phyloP scores from a whole-genome alignment of 768 basidiomycete genomes.

The Lentinus tigrinus region DNA sequence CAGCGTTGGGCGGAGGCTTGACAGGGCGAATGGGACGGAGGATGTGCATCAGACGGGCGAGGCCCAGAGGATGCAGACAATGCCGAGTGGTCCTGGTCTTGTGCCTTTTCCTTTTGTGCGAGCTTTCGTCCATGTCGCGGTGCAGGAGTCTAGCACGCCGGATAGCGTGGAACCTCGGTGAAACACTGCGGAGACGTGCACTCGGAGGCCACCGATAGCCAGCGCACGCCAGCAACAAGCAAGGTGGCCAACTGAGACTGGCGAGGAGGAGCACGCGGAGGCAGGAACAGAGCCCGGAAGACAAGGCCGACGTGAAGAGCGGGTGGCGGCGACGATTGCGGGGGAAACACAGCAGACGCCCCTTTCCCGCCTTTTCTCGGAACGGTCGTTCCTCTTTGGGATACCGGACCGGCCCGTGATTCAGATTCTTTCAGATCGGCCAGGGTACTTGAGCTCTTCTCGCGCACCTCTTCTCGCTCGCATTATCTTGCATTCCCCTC shows the following conservation, averaged over 20 bases:
- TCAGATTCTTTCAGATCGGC: slow-evolving; percentile 10
- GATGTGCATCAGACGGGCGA: slow-evolving; percentile 6
- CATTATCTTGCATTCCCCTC: slow-evolving; percentile 1
- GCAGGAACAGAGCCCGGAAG: not conserved
- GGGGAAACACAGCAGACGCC: not conserved
- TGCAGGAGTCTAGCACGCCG: not conserved
- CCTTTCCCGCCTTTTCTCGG: slow-evolving; percentile 2
- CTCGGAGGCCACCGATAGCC: no score
- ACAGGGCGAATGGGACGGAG: not conserved
- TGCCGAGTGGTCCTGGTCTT: not conserved
- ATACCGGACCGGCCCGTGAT: slow-evolving; percentile 16
- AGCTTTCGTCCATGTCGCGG: slow-evolving; percentile 3
- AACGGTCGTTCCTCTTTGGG: slow-evolving; percentile 5
- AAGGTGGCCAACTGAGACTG: not conserved
- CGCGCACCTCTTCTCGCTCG: not conserved
- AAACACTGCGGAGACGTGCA: slow-evolving; percentile 8
- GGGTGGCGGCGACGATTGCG: not conserved
- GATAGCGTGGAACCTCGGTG: slow-evolving; percentile 1
- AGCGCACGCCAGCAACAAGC: no score
- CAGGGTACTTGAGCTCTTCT: slow-evolving; percentile 7
- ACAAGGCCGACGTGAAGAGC: not conserved
- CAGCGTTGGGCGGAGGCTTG: not conserved
- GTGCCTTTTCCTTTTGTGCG: slow-evolving; percentile 5
- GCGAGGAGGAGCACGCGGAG: not conserved
- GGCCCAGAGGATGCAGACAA: not conserved